Evolutionary conservation across 805 yeast species (phyloP).

Genomic region (Candida maesae): DNA sequence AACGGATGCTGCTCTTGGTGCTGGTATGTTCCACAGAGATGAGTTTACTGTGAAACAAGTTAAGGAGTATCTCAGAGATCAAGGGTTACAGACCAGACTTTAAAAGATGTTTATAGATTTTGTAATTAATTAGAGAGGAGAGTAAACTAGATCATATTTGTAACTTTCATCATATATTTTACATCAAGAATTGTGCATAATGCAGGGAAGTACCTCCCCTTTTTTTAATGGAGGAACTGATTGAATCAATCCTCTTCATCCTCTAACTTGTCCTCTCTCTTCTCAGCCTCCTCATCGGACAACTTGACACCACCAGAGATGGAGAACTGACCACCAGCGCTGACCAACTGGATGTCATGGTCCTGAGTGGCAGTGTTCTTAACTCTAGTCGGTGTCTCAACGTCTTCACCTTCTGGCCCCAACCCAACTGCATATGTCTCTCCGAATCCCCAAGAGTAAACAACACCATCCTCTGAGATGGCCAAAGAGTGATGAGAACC

Average conservation of each 20-base stretch:
- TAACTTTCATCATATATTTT: too few species aligned
- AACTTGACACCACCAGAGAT: constrained; percentile 72
- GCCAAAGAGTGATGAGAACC: constrained; percentile 96
- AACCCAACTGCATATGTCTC: constrained; percentile 96
- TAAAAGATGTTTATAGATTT: constrained; percentile 33
- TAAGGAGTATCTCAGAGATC: constrained; percentile 55
- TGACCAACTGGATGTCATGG: constrained; percentile 63
- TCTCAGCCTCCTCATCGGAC: constrained; percentile 37
- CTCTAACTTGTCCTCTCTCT: constrained; percentile 47
- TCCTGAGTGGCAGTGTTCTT: constrained; percentile 90
- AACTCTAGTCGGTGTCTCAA: constrained; percentile 83
- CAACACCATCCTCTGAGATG: constrained; percentile 75
- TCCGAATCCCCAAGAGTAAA: constrained; percentile 96
- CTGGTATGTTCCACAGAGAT: constrained; percentile 97
- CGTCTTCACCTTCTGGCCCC: constrained; percentile 85
- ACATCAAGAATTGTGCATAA: too few species aligned
- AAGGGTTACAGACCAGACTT: constrained; percentile 72
- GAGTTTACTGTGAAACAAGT: constrained; percentile 87
- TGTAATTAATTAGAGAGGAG: neutral
- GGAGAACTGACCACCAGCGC: constrained; percentile 98
- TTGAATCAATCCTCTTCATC: constrained; percentile 38
- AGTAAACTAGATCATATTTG: too few species aligned
- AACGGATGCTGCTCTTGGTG: constrained; percentile 97
- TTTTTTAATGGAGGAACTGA: neutral
- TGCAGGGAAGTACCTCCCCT: too few species aligned